Evolutionary conservation across 1,284 basidiomycete genomes (phyloP), one percentile per base, ranked within the genome.

Genomic region (Tilletia caries): DNA sequence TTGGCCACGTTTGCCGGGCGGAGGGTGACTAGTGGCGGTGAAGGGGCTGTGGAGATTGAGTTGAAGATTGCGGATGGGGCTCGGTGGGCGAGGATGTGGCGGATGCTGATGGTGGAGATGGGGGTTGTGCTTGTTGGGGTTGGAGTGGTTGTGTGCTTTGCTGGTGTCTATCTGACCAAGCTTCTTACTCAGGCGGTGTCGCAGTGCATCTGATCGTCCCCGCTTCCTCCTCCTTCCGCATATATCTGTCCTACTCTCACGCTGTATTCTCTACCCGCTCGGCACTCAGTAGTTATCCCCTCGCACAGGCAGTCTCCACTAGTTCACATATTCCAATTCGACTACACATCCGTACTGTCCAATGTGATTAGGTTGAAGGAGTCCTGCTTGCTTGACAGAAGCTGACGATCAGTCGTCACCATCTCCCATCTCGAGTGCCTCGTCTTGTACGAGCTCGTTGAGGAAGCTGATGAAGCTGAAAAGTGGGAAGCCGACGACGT

Each of bases 401-500:
- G 37, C 37, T 41, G 37, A 41, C 25, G 29, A 3, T 29, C 29
- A 54, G 20, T 62, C 58, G 33, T 37, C 58, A 29, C 3, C 34
- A 29, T 37, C 34, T 27, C 32, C 37, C 46, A 66, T 37, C 1
- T 78, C 76, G 27, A 83, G 64, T 73, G 82, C 78, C 18, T 78
- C 81, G 62, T 77, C 70, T 27, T 80, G 78, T 20, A 81, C 70
- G 37, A 83, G 68, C 20, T 81, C 73, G 64, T 82, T 75, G 66
- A 83, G 65, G 62, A 77, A 77, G 15, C 69, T 54, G 50, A 70
- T 69, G 58, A 77, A 71, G 2, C 32, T 70, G 33, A 74, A 74
- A 23, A 79, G 65, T 0, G 92, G 92, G 82, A 95, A 94, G 2
- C 95, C 95, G 15, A 95, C 93, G 3, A 93, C 91, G 79, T 97